Conservation (phyloP, 805 yeast species). For the Zygoascus flipseniorum region DNA sequence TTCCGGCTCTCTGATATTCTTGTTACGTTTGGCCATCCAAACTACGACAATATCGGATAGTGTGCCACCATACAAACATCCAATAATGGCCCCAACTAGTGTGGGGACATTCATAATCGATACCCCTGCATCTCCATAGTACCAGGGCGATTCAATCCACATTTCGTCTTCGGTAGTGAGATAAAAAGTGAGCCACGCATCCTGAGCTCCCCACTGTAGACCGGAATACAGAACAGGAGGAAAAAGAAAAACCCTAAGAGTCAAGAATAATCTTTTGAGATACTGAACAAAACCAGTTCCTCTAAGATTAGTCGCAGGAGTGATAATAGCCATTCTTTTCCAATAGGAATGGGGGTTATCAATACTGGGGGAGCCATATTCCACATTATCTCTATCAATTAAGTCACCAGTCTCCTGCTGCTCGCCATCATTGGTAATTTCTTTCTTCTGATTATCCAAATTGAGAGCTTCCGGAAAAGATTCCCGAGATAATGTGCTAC, state of each 20-base stretch:
- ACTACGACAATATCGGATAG: slow-evolving; percentile 49
- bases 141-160: slow-evolving; percentile 59
- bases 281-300: slow-evolving; percentile 67
- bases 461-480: neutral
- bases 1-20: slow-evolving; percentile 36
- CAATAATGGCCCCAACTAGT: slow-evolving; percentile 45
- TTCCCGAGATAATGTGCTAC: neutral
- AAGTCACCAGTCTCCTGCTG: neutral
- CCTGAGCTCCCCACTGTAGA: slow-evolving; percentile 74
- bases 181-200: slow-evolving; percentile 66
- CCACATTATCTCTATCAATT: neutral
- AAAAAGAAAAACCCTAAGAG: slow-evolving; percentile 29
- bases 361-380: neutral
- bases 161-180: slow-evolving; percentile 63
- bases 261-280: slow-evolving; percentile 40
- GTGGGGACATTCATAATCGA: slow-evolving; percentile 71
- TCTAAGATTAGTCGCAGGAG: slow-evolving; percentile 42
- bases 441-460: neutral
- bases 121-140: slow-evolving; percentile 55
- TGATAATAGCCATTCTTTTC: slow-evolving; percentile 21
- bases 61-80: slow-evolving; percentile 42
- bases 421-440: neutral
- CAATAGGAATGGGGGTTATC: slow-evolving; percentile 1
- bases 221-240: slow-evolving; percentile 56
- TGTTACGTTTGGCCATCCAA: slow-evolving; percentile 16